Conservation (phyloP, 495 filamentous ascomycete species). For the Parmelia sp. region DNA sequence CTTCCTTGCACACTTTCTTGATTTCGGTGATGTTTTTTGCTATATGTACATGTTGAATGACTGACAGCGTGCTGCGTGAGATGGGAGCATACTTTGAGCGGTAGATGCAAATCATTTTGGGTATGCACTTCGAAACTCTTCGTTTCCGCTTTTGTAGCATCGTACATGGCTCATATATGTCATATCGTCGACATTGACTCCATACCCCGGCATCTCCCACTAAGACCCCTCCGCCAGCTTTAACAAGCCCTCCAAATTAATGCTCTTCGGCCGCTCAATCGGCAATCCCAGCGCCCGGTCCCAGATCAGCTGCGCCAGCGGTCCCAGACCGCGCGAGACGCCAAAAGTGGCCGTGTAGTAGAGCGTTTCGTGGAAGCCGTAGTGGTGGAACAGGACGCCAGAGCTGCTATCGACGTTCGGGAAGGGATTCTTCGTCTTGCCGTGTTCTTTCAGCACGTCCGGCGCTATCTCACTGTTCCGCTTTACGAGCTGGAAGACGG, state of each 20-base stretch:
- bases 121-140: no score
- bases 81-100: no score
- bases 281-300: conserved; percentile 88
- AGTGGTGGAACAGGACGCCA: conserved; percentile 94
- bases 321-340: conserved; percentile 84
- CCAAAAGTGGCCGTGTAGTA: conserved; percentile 98
- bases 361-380: conserved; percentile 90
- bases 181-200: no score
- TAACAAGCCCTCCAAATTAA: conserved; percentile 78
- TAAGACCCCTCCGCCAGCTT: conserved; percentile 43
- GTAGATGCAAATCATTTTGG: no score
- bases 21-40: no score
- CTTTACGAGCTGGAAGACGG: conserved; percentile 89
- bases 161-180: neutral
- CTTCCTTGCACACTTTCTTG: no score
- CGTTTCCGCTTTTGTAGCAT: no score
- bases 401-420: conserved; percentile 92
- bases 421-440: conserved; percentile 98
- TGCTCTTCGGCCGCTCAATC: conserved; percentile 98
- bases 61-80: no score
- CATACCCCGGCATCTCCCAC: no score
- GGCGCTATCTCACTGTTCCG: conserved; percentile 78
- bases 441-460: conserved; percentile 80
- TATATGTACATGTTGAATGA: no score
- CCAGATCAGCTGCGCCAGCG: conserved; percentile 92